Base-by-base conservation (phyloP, 1,139 yeast species). In the Saccharomyces hybrid region DNA sequence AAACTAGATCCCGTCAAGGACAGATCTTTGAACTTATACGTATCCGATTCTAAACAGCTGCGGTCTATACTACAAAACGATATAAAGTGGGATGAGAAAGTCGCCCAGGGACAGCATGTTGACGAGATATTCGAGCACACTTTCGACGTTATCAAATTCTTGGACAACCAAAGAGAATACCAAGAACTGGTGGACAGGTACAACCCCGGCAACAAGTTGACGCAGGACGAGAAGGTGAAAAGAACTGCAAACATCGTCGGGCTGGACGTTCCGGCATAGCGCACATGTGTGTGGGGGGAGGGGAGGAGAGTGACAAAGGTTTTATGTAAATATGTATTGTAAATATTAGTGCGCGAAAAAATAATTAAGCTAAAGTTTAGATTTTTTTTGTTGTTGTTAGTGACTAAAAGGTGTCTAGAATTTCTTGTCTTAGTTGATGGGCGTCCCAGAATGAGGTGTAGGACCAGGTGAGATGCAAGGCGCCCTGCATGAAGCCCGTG, bases 171-270 rank as follows among this genome's bases (percentile, higher is more conserved):
- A 70, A 77, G 95, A 59, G 81, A 78, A 9, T 91, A 89, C 71
- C 83, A 82, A 58, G 93, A 86, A 60, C 77, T 93, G 54, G 75
- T 91, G 52, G 95, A 87, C 60, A 78, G 96, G 61, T 91, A 91
- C 71, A 89, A 91, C 65, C 93, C 96, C 1, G 96, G 96, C 1
- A 77, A 87, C 59, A 80, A 81, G 46, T 80, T 86, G 83, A 79
- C 82, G 32, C 96, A 87, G 64, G 81, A 80, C 55, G 97, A 91
- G 58, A 83, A 86, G 56, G 84, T 91, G 27, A 76, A 83, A 63
- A 81, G 80, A 65, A 85, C 96, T 3, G 99, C 98, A 4, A 79
- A 84, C 56, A 78, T 84, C 59, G 99, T 93, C 12, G 99, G 99
- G 0, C 77, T 91, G 54, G 79, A 80, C 55, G 73, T 83, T 14